Base-by-base conservation (phyloP, 345 rosid genomes). In the Populus nigra region DNA sequence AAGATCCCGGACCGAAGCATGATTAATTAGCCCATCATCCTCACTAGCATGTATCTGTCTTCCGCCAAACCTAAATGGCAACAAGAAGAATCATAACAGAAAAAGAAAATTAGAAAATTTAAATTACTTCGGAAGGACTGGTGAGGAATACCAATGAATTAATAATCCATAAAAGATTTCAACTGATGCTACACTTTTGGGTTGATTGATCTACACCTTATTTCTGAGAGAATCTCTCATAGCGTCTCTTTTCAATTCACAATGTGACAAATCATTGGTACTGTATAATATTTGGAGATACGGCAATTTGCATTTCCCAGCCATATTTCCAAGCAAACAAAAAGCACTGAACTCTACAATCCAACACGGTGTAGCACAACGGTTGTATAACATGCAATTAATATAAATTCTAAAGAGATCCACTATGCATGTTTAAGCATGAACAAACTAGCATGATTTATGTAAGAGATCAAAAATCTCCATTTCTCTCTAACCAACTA, bases 11-110 rank as follows among this genome's bases (percentile, higher is more conserved):
- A 92, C 78, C 33, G 65, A 33, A 47, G 98, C 88, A 76, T 96
- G 98, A 86, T 96, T 94, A 72, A 96, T 88, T 57, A 66, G 71
- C 41, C 98, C 98, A 63, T 94, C 97, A 50, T 94, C 98, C 83
- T 89, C 87, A 66, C 88, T 87, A 2, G 97, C 99, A 79, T 88
- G 94, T 77, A 92, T 78, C 82, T 89, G 97, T 80, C 89, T 88
- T 73, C 95, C 95, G 13, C 92, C 98, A 76, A 92, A 96, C 99
- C 99, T 96, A 55, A 71, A 76, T 45, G 57, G 68, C 55, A 72
- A 35, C 66, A 71, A 17, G 61, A 74, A 27, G 41, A 15, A 49
- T 1, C 8, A 41, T 36, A 47, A 3, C 12, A 8, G 7, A 2
- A 12, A 27, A 12, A 27, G 8, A 23, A 7, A 8, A 72, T 15